Percentiles rank a stretch among this genome's conserved stretches.
Evolutionary conservation across 345 rosid genomes (phyloP).

Genomic region (Euphorbia peplus): DNA sequence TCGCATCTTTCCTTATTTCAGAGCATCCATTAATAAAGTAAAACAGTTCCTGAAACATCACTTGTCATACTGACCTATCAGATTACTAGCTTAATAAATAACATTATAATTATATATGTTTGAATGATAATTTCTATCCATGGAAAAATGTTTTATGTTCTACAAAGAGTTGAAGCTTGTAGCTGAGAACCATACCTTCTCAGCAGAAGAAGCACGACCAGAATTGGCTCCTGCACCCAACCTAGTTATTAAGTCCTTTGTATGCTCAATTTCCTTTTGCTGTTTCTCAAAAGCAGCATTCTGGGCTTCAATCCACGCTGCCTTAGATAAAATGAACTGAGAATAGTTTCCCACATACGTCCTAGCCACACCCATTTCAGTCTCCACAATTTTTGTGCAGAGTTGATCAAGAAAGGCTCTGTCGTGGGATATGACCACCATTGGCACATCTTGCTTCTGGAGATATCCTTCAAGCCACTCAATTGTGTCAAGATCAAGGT

Average conservation of each 20-base stretch:
- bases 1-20: not conserved
- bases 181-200: slow-evolving; percentile 51
- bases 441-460: slow-evolving; percentile 84
- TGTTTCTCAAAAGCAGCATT: slow-evolving; percentile 87
- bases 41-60: not conserved
- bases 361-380: slow-evolving; percentile 89
- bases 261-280: slow-evolving; percentile 79
- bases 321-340: slow-evolving; percentile 68
- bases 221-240: slow-evolving; percentile 83
- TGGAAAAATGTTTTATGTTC: not conserved
- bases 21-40: not conserved
- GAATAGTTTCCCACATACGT: slow-evolving; percentile 88
- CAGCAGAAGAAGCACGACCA: slow-evolving; percentile 96
- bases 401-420: slow-evolving; percentile 94
- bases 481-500: slow-evolving; percentile 91
- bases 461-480: slow-evolving; percentile 98
- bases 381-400: slow-evolving; percentile 94
- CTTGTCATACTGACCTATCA: not conserved
- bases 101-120: not conserved
- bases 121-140: slow-evolving; percentile 1
- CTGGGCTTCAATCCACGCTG: slow-evolving; percentile 73
- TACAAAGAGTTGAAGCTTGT: not conserved
- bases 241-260: slow-evolving; percentile 67
- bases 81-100: not conserved
- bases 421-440: slow-evolving; percentile 96